Base-by-base conservation (phyloP, 352 stramenopile genomes). In the Salisapilia sapeloensis region DNA sequence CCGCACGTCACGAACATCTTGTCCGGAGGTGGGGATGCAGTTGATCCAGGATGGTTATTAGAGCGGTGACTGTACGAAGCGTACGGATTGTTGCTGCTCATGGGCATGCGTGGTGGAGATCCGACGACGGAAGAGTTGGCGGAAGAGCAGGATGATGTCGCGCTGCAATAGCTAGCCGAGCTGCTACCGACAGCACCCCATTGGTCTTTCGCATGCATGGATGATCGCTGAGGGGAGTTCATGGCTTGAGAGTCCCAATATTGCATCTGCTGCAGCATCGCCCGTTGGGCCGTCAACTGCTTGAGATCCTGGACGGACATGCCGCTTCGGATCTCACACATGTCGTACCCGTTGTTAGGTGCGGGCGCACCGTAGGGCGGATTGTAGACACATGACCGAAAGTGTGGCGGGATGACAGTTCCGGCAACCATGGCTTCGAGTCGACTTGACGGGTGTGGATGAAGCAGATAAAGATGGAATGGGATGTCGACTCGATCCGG, bases 281-380 rank as follows among this genome's bases (percentile, higher is more conserved):
- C 40, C 24, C 69, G 65, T 43, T 85, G 65, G n/a, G 71, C 71
- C 9, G 71, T 87, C 22, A 87, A 45, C 21, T 82, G 60, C 45
- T 87, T 87, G 9, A 87, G 43, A 18, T 84, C 71, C 69, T 83
- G 69, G 15, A 87, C 71, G 21, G 62, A 80, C 71, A 87, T 87
- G 42, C 71, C 71, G 34, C 67, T 84, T 39, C 71, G 67, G 48
- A 87, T 79, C 52, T 80, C 63, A 32, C 60, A 74, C 17, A 31
- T 37, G 22, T 54, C 47, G 28, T 37, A 52, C n/a, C 33, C 41
- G 28, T 45, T 54, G 37, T 59, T 63, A 36, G 29, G 57, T 30
- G 22, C 24, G 30, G 15, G 8, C 3, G 21, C 35, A 7, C 10
- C 24, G 30, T 21, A 28, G 24, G 28, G n/a, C 20, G 26, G 15